A percentile compares a stretch with the other conserved stretches of the same genome.
Conservation (phyloP, 225 moss, liverwort and hornwort species). For the Physcomitrium patens region DNA sequence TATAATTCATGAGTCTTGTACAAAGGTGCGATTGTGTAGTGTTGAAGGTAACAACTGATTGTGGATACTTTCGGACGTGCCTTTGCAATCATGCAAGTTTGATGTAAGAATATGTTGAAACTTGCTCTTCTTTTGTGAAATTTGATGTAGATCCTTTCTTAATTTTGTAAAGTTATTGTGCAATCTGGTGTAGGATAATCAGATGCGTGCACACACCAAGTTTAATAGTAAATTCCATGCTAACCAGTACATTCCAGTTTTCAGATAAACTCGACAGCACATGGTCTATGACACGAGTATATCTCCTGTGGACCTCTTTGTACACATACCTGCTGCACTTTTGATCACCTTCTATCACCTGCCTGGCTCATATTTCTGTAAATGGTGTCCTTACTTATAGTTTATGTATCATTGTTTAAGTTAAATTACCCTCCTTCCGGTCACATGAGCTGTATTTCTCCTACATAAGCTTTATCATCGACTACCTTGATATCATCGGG, state of each 20-base stretch:
- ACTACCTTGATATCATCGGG: constrained; percentile 45
- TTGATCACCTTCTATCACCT: constrained; percentile 6
- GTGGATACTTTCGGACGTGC: too few species aligned
- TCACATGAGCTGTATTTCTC: constrained; percentile 21
- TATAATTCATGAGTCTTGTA: constrained; percentile 18
- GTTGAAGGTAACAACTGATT: too few species aligned
- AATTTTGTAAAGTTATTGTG: too few species aligned
- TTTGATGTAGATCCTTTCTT: too few species aligned
- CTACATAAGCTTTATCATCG: constrained; percentile 11
- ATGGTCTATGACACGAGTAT: constrained; percentile 36
- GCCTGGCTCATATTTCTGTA: constrained; percentile 1
- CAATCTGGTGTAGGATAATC: too few species aligned
- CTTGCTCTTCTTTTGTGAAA: too few species aligned
- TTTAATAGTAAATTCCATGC: too few species aligned
- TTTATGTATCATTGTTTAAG: too few species aligned
- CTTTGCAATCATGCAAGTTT: too few species aligned
- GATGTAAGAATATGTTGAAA: too few species aligned
- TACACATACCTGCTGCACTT: constrained; percentile 28
- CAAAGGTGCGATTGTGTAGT: too few species aligned
- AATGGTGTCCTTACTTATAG: background rate
- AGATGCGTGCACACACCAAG: too few species aligned
- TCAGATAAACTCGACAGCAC: constrained; percentile 18
- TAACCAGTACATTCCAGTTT: constrained; percentile 2
- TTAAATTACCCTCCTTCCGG: constrained; percentile 29
- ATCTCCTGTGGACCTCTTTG: constrained; percentile 33